phyloP scores from a whole-genome alignment of 805 yeast species.

The Yamadazyma sp. region DNA sequence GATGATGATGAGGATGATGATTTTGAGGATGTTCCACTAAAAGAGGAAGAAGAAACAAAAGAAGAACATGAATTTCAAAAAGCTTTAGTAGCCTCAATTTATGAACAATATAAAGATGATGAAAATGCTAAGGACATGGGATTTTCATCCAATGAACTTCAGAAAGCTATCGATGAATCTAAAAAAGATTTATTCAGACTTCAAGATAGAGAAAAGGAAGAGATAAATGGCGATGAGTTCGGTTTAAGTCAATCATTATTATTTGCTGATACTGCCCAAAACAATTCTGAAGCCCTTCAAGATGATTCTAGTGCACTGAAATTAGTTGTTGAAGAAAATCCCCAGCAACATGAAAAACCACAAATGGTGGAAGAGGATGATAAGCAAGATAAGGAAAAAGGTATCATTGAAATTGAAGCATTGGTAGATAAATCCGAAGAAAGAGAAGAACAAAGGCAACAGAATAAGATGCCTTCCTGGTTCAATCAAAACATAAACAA shows the following conservation, averaged over 20 bases:
- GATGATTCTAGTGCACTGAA: background rate
- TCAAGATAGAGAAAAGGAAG: conserved; percentile 20
- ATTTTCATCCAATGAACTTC: conserved; percentile 23
- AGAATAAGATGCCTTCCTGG: conserved; percentile 29
- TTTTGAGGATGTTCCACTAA: conserved; percentile 60
- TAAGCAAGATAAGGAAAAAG: conserved; percentile 4
- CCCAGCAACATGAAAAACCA: background rate
- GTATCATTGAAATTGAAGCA: conserved; percentile 8
- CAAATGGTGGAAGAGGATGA: background rate
- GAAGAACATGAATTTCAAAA: conserved; percentile 25
- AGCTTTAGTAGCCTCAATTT: conserved; percentile 36
- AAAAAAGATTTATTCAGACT: conserved; percentile 37
- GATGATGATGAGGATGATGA: conserved; percentile 34
- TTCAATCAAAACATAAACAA: conserved; percentile 18
- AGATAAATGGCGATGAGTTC: conserved; percentile 1
- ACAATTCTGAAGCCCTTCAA: background rate
- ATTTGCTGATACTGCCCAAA: conserved; percentile 9
- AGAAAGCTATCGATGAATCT: conserved; percentile 46
- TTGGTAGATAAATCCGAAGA: conserved; percentile 10
- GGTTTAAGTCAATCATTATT: conserved; percentile 20
- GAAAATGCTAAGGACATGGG: conserved; percentile 3
- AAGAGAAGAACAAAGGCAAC: conserved; percentile 2
- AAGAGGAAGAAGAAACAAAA: conserved; percentile 21
- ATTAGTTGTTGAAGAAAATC: background rate
- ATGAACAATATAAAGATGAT: conserved; percentile 24